Evolutionary conservation across 163 green algal species (phyloP).

Genomic region (Trebouxia gelatinosa): DNA sequence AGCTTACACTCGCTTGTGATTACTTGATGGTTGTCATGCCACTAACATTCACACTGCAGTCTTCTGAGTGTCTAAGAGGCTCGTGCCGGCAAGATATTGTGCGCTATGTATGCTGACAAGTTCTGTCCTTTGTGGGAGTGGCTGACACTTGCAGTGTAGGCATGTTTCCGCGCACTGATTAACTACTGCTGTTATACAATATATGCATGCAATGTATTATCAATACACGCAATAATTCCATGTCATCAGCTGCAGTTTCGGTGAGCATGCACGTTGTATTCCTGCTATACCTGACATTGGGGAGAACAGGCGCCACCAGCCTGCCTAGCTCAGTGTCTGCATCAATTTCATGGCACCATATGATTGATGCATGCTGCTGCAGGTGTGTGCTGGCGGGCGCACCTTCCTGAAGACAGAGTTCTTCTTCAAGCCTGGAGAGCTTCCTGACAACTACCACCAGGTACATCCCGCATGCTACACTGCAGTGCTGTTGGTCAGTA

Average conservation of each 20-base stretch:
- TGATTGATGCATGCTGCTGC: constrained; percentile 12
- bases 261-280: no score
- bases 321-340: no score
- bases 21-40: neutral
- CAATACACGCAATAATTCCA: neutral
- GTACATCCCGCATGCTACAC: constrained; percentile 7
- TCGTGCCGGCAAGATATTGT: no score
- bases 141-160: no score
- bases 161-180: no score
- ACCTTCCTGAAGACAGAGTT: constrained; percentile 51
- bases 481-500: no score
- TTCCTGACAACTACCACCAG: constrained; percentile 51
- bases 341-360: no score
- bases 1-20: neutral
- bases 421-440: constrained; percentile 50
- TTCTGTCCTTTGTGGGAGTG: no score
- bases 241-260: neutral
- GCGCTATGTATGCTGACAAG: no score
- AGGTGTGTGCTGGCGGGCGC: constrained; percentile 22
- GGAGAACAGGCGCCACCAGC: no score
- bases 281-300: no score
- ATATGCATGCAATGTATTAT: neutral
- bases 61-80: no score
- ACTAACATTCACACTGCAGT: neutral
- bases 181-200: neutral